phyloP scores from a whole-genome alignment of 2,329 filamentous ascomycete genomes.

The Pseudopithomyces maydicus region DNA sequence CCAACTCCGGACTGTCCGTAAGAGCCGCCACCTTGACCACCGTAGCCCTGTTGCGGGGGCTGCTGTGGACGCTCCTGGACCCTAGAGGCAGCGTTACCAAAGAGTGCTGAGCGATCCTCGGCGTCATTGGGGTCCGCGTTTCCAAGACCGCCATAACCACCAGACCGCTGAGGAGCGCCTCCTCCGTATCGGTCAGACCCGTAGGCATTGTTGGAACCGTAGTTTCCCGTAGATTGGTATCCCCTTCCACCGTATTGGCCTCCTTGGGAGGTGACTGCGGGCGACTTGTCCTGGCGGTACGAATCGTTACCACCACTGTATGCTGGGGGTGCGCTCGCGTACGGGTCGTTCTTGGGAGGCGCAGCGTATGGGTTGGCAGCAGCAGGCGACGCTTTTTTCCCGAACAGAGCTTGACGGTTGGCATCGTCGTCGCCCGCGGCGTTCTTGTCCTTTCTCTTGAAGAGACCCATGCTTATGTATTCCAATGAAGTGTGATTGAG shows the following conservation, averaged over 20 bases:
- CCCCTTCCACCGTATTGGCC: constrained; percentile 50
- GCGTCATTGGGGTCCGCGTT: constrained; percentile 53
- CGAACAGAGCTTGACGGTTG: constrained; percentile 64
- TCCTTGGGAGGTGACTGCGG: constrained; percentile 47
- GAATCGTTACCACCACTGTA: constrained; percentile 42
- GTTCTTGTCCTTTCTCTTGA: constrained; percentile 60
- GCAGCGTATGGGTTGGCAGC: constrained; percentile 61
- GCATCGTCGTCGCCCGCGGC: constrained; percentile 56
- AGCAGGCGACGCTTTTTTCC: constrained; percentile 55
- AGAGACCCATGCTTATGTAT: constrained; percentile 49
- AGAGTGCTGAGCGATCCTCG: constrained; percentile 67
- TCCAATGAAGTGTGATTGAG: background rate
- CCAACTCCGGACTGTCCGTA: constrained; percentile 17
- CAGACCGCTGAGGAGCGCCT: constrained; percentile 34
- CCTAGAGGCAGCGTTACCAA: constrained; percentile 57
- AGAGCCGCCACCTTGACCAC: constrained; percentile 21
- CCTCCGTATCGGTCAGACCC: constrained; percentile 58
- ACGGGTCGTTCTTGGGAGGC: constrained; percentile 56
- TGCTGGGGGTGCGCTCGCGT: constrained; percentile 52
- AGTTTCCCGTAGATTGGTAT: constrained; percentile 24
- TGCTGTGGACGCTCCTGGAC: constrained; percentile 49
- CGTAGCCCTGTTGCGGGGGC: constrained; percentile 34
- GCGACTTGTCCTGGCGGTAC: constrained; percentile 49
- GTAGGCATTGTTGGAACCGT: constrained; percentile 44
- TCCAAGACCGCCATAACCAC: constrained; percentile 47